Evolutionary conservation across 2,329 filamentous ascomycete genomes (phyloP).

Genomic region (Ophidiomyces ophidiicola): DNA sequence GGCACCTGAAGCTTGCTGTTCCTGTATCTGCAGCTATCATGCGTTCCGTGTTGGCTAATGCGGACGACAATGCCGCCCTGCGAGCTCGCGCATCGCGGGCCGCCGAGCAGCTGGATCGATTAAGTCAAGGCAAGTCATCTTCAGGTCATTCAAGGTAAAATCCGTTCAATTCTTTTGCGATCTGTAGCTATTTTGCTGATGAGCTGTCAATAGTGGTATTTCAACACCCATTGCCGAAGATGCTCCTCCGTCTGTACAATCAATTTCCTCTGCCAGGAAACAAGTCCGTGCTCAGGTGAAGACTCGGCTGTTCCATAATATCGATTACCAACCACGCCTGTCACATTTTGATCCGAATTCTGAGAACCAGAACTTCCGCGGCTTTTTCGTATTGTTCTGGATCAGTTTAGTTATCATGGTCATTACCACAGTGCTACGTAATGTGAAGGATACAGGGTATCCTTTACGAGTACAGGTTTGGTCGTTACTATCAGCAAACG

Average conservation of each 20-base stretch:
- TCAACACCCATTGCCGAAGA: conserved; percentile 77
- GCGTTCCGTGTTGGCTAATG: conserved; percentile 7
- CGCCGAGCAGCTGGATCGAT: conserved; percentile 8
- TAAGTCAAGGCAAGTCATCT: conserved; percentile 11
- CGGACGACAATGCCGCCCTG: conserved; percentile 8
- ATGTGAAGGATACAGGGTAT: conserved; percentile 85
- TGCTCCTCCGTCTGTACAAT: conserved; percentile 83
- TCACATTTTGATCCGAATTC: conserved; percentile 91
- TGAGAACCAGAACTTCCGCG: conserved; percentile 87
- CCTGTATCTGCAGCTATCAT: background rate
- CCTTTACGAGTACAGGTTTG: conserved; percentile 78
- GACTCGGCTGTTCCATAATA: conserved; percentile 78
- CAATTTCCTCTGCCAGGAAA: conserved; percentile 71
- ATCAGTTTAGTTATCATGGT: conserved; percentile 94
- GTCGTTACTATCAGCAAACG: conserved; percentile 74
- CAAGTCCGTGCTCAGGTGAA: conserved; percentile 70
- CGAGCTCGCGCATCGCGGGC: conserved; percentile 12
- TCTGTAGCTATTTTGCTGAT: background rate
- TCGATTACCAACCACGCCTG: conserved; percentile 78
- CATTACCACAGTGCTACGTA: conserved; percentile 82
- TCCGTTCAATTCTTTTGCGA: background rate
- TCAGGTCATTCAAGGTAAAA: conserved; percentile 24
- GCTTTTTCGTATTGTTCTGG: conserved; percentile 98
- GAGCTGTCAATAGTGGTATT: conserved; percentile 20
- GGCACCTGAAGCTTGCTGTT: background rate